These are phyloP conservation scores for Zygosaccharomyces gambellarensis DNA, from an alignment of 805 yeast genomes.

Conservation along the genomic window DNA sequence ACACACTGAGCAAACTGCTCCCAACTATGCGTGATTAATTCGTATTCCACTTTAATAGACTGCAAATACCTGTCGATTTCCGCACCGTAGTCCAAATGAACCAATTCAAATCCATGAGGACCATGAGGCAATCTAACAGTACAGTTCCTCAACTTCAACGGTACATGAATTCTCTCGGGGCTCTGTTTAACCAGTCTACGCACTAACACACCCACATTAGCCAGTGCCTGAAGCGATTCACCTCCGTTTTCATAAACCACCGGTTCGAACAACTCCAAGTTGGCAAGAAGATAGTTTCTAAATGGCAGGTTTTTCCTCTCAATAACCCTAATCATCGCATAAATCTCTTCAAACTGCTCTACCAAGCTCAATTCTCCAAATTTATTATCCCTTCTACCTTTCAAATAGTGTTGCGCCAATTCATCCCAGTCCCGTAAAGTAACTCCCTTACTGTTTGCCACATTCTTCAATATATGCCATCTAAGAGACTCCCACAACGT, in stretches of 20 bases:
- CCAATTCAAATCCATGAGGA: constrained; percentile 17
- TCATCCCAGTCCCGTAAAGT: constrained; percentile 27
- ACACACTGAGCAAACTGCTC: constrained; percentile 20
- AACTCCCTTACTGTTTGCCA: constrained; percentile 25
- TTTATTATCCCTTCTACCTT: constrained; percentile 1
- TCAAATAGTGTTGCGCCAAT: constrained; percentile 21
- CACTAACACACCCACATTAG: constrained; percentile 25
- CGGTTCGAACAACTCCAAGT: constrained; percentile 25
- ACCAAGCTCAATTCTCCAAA: constrained; percentile 15
- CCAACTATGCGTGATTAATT: constrained; percentile 28
- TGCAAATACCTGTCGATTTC: constrained; percentile 30
- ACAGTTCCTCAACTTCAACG: constrained; percentile 30
- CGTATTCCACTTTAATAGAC: constrained; percentile 19
- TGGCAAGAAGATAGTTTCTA: constrained; percentile 28
- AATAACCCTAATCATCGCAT: constrained; percentile 27
- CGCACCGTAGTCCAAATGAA: constrained; percentile 29
- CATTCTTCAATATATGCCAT: constrained; percentile 20
- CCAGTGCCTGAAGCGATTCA: constrained; percentile 21
- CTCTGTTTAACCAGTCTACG: constrained; percentile 12
- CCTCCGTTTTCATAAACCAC: constrained; percentile 18
- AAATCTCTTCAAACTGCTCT: constrained; percentile 28
- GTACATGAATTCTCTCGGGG: constrained; percentile 17
- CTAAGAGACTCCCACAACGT: constrained; percentile 17
- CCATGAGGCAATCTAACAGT: constrained; percentile 23
- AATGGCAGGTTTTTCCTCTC: constrained; percentile 30